Evolutionary conservation across 2,329 filamentous ascomycete species (phyloP), one percentile per base, ranked within the genome.

Genomic region (Penicillium sp.): DNA sequence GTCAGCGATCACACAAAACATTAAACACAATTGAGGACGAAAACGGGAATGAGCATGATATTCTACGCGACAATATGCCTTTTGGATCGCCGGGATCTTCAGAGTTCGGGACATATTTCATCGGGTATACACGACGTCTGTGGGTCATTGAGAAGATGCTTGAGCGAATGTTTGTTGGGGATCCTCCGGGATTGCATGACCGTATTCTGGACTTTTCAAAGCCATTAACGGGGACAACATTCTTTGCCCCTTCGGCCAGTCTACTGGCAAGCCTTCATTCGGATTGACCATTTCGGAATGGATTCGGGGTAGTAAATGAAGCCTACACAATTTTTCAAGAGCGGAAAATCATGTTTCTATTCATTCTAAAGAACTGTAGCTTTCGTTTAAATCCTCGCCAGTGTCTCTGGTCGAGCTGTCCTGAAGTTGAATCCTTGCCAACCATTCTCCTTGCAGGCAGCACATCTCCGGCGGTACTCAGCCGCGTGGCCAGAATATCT

Each of bases 101-200:
- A 0, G 76, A 84, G 62, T 84, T 80, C 54, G 83, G 83, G 1
- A 85, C 83, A 0, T 85, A 85, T 65, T 85, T 84, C 50, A 83
- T 84, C 47, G 82, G 80, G 0, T 84, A 84, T 62, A 79, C 81
- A 1, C 55, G 60, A 0, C 71, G 73, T 10, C 62, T 85, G 9
- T 85, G 81, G 81, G 82, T 85, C 0, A 77, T 81, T 48, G 83
- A 85, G 69, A 77, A 75, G 65, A 86, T 85, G 83, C 61, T 85
- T 60, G 70, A 83, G 58, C 73, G 79, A 2, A 85, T 85, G 82
- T 85, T 85, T 64, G 56, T 83, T 9, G 83, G 83, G 0, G 63
- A 78, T 48, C 83, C 82, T 2, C 75, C 77, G 0, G 83, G 83
- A 0, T 57, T 80, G 55, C 81, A 86, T 67, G 83, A 86, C 69